Evolutionary conservation across 345 rosid species (phyloP).

Genomic region (thale cress (Arabidopsis thaliana)): DNA sequence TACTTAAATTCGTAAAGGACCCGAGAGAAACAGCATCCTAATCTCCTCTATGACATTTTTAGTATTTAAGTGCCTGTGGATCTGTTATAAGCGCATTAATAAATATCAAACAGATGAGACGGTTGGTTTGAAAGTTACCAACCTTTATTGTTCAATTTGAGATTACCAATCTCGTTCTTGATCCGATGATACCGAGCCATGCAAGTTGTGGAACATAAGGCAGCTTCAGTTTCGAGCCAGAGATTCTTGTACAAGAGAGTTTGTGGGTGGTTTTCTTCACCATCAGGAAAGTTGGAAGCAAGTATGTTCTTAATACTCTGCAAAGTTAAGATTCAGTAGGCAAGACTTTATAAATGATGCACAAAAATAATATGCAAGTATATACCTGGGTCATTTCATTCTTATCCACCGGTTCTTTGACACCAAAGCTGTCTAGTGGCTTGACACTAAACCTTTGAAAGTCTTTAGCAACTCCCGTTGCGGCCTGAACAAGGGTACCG

Average conservation of each 20-base stretch:
- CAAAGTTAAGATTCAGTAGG: conserved; percentile 40
- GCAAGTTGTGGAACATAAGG: conserved; percentile 68
- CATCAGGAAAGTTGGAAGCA: conserved; percentile 59
- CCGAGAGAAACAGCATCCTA: conserved; percentile 1
- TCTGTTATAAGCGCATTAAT: conserved; percentile 1
- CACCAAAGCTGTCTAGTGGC: conserved; percentile 41
- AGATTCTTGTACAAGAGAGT: conserved; percentile 79
- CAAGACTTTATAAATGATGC: conserved; percentile 13
- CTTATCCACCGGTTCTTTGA: conserved; percentile 48
- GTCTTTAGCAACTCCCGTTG: conserved; percentile 29
- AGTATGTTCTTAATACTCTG: conserved; percentile 82
- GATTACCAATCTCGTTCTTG: conserved; percentile 59
- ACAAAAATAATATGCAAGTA: conserved; percentile 24
- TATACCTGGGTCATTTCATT: conserved; percentile 72
- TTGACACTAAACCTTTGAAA: conserved; percentile 27
- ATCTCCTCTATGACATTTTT: conserved; percentile 11
- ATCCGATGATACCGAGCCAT: conserved; percentile 70
- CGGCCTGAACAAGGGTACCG: conserved; percentile 36
- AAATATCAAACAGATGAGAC: conserved; percentile 21
- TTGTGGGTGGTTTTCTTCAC: conserved; percentile 60
- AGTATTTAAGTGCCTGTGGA: conserved; percentile 13
- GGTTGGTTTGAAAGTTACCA: conserved; percentile 30
- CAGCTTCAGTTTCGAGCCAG: conserved; percentile 97
- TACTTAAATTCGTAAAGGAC: neutral
- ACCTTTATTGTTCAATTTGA: conserved; percentile 52